Evolutionary conservation across 768 basidiomycete genomes (phyloP).

Genomic region (Cubamyces sp.): DNA sequence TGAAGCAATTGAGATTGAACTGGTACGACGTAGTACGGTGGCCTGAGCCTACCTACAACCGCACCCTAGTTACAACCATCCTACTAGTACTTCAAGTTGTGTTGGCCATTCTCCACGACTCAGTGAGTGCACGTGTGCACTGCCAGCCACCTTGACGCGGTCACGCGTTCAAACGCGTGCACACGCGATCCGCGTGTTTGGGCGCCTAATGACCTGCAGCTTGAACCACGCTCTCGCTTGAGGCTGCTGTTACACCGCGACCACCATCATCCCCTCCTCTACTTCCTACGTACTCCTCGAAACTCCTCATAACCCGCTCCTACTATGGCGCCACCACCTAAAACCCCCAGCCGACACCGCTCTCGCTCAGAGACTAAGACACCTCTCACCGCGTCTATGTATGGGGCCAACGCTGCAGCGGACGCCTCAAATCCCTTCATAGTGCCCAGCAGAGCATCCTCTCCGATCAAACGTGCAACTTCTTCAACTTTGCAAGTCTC

Average conservation of each 20-base stretch:
- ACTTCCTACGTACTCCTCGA: not conserved
- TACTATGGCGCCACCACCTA: slow-evolving; percentile 40
- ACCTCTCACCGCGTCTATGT: slow-evolving; percentile 38
- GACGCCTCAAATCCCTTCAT: slow-evolving; percentile 66
- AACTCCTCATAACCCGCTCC: not conserved
- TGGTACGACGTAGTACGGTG: too few species aligned
- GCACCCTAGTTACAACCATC: too few species aligned
- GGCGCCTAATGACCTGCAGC: not conserved
- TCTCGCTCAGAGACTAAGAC: slow-evolving; percentile 55
- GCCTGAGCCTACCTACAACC: too few species aligned
- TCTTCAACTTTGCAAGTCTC: slow-evolving; percentile 51
- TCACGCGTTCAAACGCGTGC: not conserved
- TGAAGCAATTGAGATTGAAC: too few species aligned
- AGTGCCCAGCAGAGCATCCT: slow-evolving; percentile 49
- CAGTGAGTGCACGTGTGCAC: too few species aligned
- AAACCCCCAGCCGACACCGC: slow-evolving; percentile 51
- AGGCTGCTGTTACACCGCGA: not conserved
- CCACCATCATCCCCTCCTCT: not conserved
- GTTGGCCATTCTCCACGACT: too few species aligned
- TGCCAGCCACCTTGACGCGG: not conserved
- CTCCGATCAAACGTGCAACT: slow-evolving; percentile 67
- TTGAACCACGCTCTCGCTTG: not conserved
- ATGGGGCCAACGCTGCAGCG: slow-evolving; percentile 36
- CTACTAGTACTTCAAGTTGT: too few species aligned
- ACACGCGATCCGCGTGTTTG: slow-evolving; percentile 7